A percentile compares a stretch with the other conserved stretches of the same genome.
These are phyloP conservation scores for Entomortierella beljakovae DNA, from an alignment of 192 early-diverging fungal species.

Conservation along the genomic window DNA sequence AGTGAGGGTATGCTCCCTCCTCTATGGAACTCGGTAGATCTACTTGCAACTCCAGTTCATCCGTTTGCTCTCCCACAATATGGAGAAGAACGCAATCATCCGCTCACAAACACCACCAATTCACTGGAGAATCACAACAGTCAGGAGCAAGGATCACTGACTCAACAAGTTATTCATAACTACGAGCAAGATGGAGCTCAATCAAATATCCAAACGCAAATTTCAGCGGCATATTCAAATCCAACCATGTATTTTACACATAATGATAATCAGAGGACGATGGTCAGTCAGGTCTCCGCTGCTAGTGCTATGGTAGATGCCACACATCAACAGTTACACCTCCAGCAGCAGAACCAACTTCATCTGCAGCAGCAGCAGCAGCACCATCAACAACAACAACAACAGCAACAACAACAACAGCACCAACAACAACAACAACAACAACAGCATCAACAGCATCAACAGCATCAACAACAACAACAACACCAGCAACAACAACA, in stretches of 20 bases:
- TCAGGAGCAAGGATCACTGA: conserved; percentile 14
- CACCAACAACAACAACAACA: conserved; percentile 15
- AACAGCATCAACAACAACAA: conserved; percentile 32
- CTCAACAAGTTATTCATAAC: conserved; percentile 16
- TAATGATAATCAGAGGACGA: not conserved
- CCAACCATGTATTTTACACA: conserved; percentile 16
- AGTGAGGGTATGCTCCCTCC: conserved; percentile 40
- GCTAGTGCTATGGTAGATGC: not conserved
- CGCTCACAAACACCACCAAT: conserved; percentile 5
- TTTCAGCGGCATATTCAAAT: conserved; percentile 14
- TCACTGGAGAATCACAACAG: conserved; percentile 5
- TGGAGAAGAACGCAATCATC: not conserved
- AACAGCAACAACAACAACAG: conserved; percentile 29
- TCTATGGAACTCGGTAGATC: conserved; percentile 32
- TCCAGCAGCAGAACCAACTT: too few species aligned
- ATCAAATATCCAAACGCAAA: conserved; percentile 5
- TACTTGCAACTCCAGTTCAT: conserved; percentile 40
- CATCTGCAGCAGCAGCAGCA: conserved; percentile 18
- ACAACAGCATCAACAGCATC: conserved; percentile 21
- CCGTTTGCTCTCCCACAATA: conserved; percentile 28
- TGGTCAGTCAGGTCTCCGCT: not conserved
- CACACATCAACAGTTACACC: conserved; percentile 9
- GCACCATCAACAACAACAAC: conserved; percentile 14
- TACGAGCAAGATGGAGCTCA: conserved; percentile 23
- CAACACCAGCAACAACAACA: conserved; percentile 30